Evolutionary conservation across 768 basidiomycete genomes (phyloP).

Genomic region (Lactarius vividus): DNA sequence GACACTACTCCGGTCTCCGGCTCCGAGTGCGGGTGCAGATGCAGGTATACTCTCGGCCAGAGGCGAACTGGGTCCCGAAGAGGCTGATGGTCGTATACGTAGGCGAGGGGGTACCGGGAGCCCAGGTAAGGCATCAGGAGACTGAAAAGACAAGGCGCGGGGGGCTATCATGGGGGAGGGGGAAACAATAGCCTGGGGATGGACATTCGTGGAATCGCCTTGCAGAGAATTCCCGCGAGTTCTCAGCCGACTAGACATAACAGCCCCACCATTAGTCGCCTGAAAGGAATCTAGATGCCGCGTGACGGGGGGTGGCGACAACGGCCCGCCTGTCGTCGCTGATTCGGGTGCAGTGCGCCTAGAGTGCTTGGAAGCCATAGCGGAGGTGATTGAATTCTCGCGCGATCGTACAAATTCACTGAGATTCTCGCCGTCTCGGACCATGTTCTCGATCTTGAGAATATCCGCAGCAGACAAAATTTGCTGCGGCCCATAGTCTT

Average conservation of each 20-base stretch:
- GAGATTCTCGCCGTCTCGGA: constrained; percentile 35
- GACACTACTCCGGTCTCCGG: constrained; percentile 31
- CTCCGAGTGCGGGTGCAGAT: neutral
- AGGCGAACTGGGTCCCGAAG: constrained; percentile 9
- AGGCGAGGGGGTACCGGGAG: constrained; percentile 58
- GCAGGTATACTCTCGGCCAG: constrained; percentile 19
- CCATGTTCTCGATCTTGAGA: constrained; percentile 55
- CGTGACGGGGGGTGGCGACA: constrained; percentile 8
- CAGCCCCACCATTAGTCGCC: neutral
- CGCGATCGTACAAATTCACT: constrained; percentile 19
- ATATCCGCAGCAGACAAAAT: constrained; percentile 69
- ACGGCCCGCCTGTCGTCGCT: neutral
- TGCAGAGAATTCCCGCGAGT: constrained; percentile 13
- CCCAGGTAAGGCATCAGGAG: constrained; percentile 35
- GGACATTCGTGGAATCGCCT: constrained; percentile 1
- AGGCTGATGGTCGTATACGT: constrained; percentile 26
- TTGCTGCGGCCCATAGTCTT: constrained; percentile 58
- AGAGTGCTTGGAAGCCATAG: constrained; percentile 10
- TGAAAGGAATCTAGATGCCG: constrained; percentile 11
- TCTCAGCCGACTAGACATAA: neutral
- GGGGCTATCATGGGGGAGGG: neutral
- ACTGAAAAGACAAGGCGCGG: constrained; percentile 26
- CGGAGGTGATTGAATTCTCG: constrained; percentile 21
- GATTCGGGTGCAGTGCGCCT: neutral
- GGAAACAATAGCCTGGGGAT: constrained; percentile 9